Base-by-base conservation (phyloP, 1,139 yeast genomes). In the Kodamaea anthophila region DNA sequence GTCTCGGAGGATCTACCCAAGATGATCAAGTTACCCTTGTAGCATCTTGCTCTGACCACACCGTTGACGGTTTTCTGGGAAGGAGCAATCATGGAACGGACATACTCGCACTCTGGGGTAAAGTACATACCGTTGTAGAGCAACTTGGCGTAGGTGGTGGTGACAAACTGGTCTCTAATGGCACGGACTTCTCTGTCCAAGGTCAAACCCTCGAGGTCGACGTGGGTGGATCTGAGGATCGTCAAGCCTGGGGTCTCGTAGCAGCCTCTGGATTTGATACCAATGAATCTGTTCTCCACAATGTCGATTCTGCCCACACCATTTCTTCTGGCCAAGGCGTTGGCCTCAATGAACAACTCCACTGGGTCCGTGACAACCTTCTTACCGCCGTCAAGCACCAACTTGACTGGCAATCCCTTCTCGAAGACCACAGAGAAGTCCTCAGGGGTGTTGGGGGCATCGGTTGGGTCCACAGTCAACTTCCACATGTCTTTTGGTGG, bases 401-500 rank as follows among this genome's bases (percentile, higher is more conserved):
- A 71, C 67, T 86, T 87, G 40, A 70, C 73, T 35, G 98, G 98
- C 43, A 83, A 61, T 61, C 98, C 98, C 65, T 84, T 71, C 50
- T 75, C 78, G 55, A 86, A 91, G 39, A 73, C 79, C 40, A 91
- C 77, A 18, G 84, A 65, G 60, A 91, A 78, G 54, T 80, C 81
- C 70, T 91, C 97, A 49, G 97, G 97, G 33, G 69, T 67, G 39
- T 85, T 77, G 51, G 98, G 98, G 34, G 98, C 97, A 53, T 91
- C 96, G 32, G 70, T 59, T 50, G 98, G 97, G 61, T 88, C 98
- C 38, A 84, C 87, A 31, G 96, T 91, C 58, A 91, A 77, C 69
- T 91, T 91, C 98, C 98, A 91, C 98, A 91, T 91, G 61, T 91
- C 98, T 70, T 86, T 88, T 64, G 98, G 98, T 43, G 98, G 98